Conservation (phyloP, 176 grass and related monocot genomes). For the Cenchrus americanus region DNA sequence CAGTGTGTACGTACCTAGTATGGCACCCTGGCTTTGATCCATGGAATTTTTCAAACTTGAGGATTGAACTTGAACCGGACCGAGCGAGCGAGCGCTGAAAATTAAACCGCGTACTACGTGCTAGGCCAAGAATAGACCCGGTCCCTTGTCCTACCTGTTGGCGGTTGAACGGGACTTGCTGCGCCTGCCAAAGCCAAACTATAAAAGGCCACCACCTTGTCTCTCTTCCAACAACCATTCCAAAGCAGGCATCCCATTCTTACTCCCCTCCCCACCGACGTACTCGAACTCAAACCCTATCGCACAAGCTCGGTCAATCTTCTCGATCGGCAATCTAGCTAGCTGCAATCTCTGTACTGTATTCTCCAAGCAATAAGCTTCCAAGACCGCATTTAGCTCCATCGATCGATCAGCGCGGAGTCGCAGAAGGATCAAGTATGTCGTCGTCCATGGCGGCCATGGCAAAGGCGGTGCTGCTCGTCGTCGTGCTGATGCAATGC, state of each 20-base stretch:
- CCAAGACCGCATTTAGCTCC: too few species aligned
- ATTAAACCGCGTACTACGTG: conserved; percentile 16
- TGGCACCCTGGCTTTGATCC: not conserved
- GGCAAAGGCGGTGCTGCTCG: not conserved
- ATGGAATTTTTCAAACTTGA: not conserved
- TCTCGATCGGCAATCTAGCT: too few species aligned
- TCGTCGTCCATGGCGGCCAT: not conserved
- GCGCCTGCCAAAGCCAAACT: too few species aligned
- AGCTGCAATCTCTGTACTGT: not conserved
- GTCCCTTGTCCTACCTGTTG: not conserved
- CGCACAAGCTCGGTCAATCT: not conserved
- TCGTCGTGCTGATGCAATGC: conserved; percentile 24
- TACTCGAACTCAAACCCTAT: not conserved
- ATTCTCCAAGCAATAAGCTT: too few species aligned
- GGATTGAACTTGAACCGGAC: not conserved
- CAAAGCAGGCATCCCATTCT: not conserved
- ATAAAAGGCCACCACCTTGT: too few species aligned
- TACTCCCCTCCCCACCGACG: not conserved
- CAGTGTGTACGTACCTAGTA: too few species aligned
- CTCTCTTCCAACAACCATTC: not conserved
- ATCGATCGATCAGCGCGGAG: too few species aligned
- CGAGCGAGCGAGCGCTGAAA: conserved; percentile 1
- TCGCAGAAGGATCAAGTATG: not conserved
- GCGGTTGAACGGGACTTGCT: too few species aligned
- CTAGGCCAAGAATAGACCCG: not conserved